Evolutionary conservation across 2,329 filamentous ascomycete species (phyloP).

Genomic region (Colletotrichum viniferum): DNA sequence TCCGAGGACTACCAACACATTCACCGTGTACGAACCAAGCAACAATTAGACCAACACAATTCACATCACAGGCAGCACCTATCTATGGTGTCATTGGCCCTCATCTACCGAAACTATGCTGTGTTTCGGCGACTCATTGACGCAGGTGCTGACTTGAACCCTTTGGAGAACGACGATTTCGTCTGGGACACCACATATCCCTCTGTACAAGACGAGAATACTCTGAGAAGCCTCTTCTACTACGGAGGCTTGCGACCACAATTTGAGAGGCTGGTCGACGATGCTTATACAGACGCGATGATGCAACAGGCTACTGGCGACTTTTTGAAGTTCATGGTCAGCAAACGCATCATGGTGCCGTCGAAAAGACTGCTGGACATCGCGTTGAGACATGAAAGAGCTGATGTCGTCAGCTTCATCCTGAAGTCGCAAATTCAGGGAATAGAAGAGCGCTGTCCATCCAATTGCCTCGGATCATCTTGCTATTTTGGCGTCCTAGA

Average conservation of each 20-base stretch:
- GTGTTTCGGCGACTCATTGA: background rate
- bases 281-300: accelerated
- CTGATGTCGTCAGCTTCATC: accelerated
- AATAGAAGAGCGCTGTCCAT: background rate
- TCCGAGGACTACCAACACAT: background rate
- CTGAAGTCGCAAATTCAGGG: background rate
- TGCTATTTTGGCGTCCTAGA: background rate
- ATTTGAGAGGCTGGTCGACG: background rate
- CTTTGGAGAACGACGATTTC: background rate
- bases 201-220: accelerated
- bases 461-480: background rate
- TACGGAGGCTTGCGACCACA: background rate
- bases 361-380: background rate
- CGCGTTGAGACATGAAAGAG: background rate
- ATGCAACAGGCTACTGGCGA: background rate
- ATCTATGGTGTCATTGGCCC: background rate
- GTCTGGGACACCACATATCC: accelerated
- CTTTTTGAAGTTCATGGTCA: accelerated
- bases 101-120: background rate
- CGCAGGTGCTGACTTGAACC: background rate
- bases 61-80: background rate
- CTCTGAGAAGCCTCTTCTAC: background rate
- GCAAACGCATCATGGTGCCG: background rate
- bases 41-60: accelerated
- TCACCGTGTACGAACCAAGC: background rate